Conservation (phyloP, 106 monocot genomes). For the Narthecium ossifragum region DNA sequence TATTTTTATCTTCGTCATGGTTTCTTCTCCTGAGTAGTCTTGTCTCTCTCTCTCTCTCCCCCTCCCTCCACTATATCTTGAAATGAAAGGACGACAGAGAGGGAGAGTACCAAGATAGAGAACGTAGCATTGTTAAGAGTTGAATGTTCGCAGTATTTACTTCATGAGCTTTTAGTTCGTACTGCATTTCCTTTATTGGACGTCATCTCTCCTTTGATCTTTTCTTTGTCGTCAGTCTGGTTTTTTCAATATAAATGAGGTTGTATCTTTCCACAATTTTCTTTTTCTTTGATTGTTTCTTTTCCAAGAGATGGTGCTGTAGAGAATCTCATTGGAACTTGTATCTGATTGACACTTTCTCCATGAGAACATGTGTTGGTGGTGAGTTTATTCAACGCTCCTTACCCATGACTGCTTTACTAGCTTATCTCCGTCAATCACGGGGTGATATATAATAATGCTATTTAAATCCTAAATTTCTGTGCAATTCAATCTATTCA, state of each 20-base stretch:
- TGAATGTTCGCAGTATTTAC: background rate
- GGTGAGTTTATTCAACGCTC: no score
- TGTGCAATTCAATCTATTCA: no score
- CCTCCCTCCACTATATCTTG: background rate
- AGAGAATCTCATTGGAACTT: conserved; percentile 26
- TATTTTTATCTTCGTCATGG: background rate
- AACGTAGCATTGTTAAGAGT: conserved; percentile 1
- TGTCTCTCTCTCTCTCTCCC: no score
- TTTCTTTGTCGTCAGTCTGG: background rate
- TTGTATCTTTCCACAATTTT: background rate
- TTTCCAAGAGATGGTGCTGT: background rate
- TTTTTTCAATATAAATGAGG: background rate
- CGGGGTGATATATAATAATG: no score
- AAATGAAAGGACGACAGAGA: background rate
- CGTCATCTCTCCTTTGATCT: background rate
- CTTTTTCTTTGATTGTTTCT: background rate
- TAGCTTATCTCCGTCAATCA: no score
- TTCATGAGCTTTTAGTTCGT: background rate
- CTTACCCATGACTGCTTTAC: no score
- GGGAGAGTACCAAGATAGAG: background rate
- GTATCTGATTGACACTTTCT: conserved; percentile 12
- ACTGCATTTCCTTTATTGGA: background rate
- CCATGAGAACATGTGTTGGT: background rate
- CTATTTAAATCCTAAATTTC: no score
- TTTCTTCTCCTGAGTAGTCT: no score